Percentiles rank a stretch among this genome's conserved stretches.
phyloP scores from a whole-genome alignment of 2,329 filamentous ascomycete species.

The Coniella vitis region DNA sequence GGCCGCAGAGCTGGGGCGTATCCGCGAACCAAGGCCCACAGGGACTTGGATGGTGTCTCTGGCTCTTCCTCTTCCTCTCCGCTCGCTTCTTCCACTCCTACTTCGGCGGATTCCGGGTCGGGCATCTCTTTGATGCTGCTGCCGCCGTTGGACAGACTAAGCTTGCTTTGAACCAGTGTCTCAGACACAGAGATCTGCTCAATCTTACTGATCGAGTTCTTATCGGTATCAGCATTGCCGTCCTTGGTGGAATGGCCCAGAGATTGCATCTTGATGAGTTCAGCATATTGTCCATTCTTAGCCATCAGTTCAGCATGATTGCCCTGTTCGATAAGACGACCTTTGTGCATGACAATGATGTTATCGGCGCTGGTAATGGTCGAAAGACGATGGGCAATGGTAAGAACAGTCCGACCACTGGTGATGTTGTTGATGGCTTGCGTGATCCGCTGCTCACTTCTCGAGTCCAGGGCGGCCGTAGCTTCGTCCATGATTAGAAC shows the following conservation, averaged over 20 bases:
- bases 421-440: slow-evolving; percentile 37
- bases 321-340: slow-evolving; percentile 23
- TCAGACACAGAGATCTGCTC: slow-evolving; percentile 3
- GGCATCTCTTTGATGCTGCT: neutral
- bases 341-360: slow-evolving; percentile 40
- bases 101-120: neutral
- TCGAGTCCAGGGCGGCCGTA: slow-evolving; percentile 53
- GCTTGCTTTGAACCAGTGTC: slow-evolving; percentile 3
- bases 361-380: slow-evolving; percentile 49
- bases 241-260: neutral
- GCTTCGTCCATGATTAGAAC: slow-evolving; percentile 57
- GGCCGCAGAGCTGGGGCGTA: slow-evolving; percentile 11
- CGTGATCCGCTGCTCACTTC: slow-evolving; percentile 49
- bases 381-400: slow-evolving; percentile 38
- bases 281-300: slow-evolving; percentile 50
- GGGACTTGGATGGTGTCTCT: slow-evolving; percentile 9
- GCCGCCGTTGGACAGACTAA: neutral
- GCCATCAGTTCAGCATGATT: slow-evolving; percentile 40
- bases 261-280: slow-evolving; percentile 33
- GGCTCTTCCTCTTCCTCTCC: slow-evolving; percentile 10
- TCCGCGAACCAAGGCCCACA: slow-evolving; percentile 7
- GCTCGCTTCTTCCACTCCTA: neutral
- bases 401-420: slow-evolving; percentile 48
- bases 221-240: neutral
- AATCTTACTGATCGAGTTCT: neutral